A percentile compares a stretch with the other conserved stretches of the same genome.
Conservation (phyloP, 129 eudicot species). For the Flaveria bidentis region DNA sequence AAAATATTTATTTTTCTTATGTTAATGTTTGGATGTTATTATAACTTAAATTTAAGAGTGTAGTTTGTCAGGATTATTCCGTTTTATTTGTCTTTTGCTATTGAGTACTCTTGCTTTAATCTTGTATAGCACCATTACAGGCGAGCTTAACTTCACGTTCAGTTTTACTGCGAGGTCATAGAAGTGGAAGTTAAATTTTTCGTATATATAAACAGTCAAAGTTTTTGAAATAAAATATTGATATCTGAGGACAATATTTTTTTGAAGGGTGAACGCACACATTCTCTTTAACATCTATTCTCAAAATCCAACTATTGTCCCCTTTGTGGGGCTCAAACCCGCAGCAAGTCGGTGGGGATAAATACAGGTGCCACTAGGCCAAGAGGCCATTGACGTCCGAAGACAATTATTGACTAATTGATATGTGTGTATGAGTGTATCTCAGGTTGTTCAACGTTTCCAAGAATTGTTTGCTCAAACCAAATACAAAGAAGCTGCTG, state of each 20-base stretch:
- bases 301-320: too few species aligned
- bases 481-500: slow-evolving; percentile 99
- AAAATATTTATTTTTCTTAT: background rate
- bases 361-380: too few species aligned
- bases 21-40: slow-evolving; percentile 16
- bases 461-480: slow-evolving; percentile 99
- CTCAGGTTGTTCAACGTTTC: slow-evolving; percentile 98
- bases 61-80: background rate
- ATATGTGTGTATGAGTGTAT: slow-evolving; percentile 21
- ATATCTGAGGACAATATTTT: background rate
- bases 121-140: slow-evolving; percentile 9
- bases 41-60: background rate
- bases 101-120: slow-evolving; percentile 7
- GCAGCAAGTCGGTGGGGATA: too few species aligned
- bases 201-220: background rate
- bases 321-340: too few species aligned
- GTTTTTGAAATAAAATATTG: background rate
- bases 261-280: too few species aligned
- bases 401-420: slow-evolving; percentile 22
- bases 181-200: background rate
- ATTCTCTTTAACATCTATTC: too few species aligned
- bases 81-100: background rate
- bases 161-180: background rate
- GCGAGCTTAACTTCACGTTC: background rate
- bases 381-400: background rate